Percentiles rank a stretch among this genome's conserved stretches.
Conservation (phyloP, 2,329 filamentous ascomycete genomes). For the Fusarium domesticum region DNA sequence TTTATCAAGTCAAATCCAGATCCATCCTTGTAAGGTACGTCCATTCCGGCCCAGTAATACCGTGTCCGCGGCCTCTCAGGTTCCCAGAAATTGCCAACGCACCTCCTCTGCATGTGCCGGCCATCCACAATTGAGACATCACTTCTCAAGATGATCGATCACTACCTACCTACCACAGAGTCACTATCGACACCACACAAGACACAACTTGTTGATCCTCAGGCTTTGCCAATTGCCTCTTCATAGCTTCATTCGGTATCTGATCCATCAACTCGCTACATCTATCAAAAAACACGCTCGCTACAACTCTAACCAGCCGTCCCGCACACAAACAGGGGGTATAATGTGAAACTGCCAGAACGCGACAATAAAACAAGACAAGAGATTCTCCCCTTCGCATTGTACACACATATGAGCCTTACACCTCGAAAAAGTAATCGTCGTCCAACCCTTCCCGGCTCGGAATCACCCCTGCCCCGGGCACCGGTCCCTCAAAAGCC, state of each 20-base stretch:
- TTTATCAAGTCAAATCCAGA: too few relatives aligned
- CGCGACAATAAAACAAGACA: conserved; percentile 10
- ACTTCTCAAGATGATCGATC: too few relatives aligned
- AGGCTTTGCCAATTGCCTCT: not conserved
- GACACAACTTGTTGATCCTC: not conserved
- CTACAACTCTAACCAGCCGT: conserved; percentile 7
- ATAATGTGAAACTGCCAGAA: conserved; percentile 15
- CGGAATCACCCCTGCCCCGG: conserved; percentile 73
- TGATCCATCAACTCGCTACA: not conserved
- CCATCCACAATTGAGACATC: not conserved
- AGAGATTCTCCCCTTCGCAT: not conserved
- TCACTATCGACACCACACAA: too few relatives aligned
- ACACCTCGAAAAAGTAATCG: conserved; percentile 88
- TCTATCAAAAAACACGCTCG: conserved; percentile 13
- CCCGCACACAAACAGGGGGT: conserved; percentile 11
- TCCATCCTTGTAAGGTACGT: too few relatives aligned
- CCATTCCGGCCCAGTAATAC: too few relatives aligned
- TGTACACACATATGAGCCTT: not conserved
- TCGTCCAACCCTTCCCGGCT: conserved; percentile 83
- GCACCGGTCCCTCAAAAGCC: conserved; percentile 61
- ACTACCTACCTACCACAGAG: too few relatives aligned
- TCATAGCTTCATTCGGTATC: not conserved
- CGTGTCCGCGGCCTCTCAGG: too few relatives aligned
- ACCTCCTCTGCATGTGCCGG: not conserved
- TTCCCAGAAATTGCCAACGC: not conserved